Evolutionary conservation across 2,329 filamentous ascomycete genomes (phyloP).

Genomic region (Talaromyces albobiverticillius): DNA sequence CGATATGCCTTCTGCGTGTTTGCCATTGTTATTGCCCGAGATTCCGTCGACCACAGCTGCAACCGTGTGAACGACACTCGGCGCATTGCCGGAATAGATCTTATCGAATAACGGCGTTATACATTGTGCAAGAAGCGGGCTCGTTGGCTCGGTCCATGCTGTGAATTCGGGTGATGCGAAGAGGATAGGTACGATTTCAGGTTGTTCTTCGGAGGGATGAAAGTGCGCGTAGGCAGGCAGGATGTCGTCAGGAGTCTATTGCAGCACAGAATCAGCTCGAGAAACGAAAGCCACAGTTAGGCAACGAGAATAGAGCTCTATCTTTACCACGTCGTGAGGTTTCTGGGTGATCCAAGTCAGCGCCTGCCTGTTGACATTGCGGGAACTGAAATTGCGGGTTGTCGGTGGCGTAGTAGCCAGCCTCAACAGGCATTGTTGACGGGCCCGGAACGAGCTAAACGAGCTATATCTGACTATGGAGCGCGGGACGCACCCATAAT

Average conservation of each 20-base stretch:
- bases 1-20: slow-evolving; percentile 31
- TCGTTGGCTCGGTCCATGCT: slow-evolving; percentile 32
- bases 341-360: slow-evolving; percentile 8
- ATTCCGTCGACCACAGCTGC: slow-evolving; percentile 38
- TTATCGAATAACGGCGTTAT: slow-evolving; percentile 24
- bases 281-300: slow-evolving; percentile 21
- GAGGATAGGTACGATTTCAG: slow-evolving; percentile 27
- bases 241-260: slow-evolving; percentile 14
- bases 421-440: neutral
- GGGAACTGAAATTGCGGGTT: slow-evolving; percentile 2
- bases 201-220: slow-evolving; percentile 14
- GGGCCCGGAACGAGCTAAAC: neutral
- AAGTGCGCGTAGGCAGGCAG: slow-evolving; percentile 20
- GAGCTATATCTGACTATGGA: neutral
- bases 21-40: slow-evolving; percentile 17
- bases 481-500: neutral
- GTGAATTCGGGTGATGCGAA: slow-evolving; percentile 38
- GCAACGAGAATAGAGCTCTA: neutral
- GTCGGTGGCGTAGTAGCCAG: neutral
- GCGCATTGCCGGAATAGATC: slow-evolving; percentile 16
- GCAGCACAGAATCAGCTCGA: neutral
- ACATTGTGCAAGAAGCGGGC: slow-evolving; percentile 29
- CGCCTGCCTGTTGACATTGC: slow-evolving; percentile 4
- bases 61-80: slow-evolving; percentile 25
- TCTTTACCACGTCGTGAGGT: slow-evolving; percentile 4